Conservation (phyloP, 2,329 filamentous ascomycete genomes). For the Aspergillus viridinutans region DNA sequence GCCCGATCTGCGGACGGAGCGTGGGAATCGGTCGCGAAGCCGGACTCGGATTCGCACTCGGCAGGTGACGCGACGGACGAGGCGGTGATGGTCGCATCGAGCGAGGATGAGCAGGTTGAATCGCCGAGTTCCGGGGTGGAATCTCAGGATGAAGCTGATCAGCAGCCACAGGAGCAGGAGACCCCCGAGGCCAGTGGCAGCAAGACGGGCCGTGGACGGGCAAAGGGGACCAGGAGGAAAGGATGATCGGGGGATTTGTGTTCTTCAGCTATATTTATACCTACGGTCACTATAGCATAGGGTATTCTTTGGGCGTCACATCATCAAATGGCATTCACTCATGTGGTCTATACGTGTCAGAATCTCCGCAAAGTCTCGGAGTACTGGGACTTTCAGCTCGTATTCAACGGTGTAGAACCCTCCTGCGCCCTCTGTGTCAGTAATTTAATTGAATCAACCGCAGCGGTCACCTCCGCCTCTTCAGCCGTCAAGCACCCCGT, state of each 20-base stretch:
- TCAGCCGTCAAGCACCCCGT: conserved; percentile 24
- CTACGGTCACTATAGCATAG: background rate
- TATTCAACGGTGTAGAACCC: background rate
- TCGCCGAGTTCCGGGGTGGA: conserved; percentile 19
- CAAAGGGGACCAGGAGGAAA: conserved; percentile 21
- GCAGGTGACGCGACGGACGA: conserved; percentile 22
- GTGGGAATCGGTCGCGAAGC: conserved; percentile 21
- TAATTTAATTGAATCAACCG: conserved; percentile 14
- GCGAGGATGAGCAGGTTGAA: conserved; percentile 26
- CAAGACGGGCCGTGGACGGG: conserved; percentile 23
- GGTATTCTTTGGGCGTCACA: background rate
- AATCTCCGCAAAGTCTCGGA: background rate
- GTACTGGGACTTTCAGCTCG: background rate
- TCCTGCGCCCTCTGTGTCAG: conserved; percentile 1
- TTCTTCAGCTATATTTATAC: background rate
- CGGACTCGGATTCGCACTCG: conserved; percentile 17
- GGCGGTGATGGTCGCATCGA: conserved; percentile 22
- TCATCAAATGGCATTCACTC: background rate
- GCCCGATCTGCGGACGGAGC: conserved; percentile 13
- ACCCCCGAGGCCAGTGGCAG: conserved; percentile 12
- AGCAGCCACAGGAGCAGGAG: conserved; percentile 11
- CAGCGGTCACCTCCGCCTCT: conserved; percentile 28
- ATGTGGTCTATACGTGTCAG: background rate
- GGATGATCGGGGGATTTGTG: conserved; percentile 12
- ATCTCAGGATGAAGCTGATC: conserved; percentile 8